Evolutionary conservation across 2,329 filamentous ascomycete genomes (phyloP), one percentile per base, ranked within the genome.

Genomic region (Stagonosporopsis chrysanthemi): DNA sequence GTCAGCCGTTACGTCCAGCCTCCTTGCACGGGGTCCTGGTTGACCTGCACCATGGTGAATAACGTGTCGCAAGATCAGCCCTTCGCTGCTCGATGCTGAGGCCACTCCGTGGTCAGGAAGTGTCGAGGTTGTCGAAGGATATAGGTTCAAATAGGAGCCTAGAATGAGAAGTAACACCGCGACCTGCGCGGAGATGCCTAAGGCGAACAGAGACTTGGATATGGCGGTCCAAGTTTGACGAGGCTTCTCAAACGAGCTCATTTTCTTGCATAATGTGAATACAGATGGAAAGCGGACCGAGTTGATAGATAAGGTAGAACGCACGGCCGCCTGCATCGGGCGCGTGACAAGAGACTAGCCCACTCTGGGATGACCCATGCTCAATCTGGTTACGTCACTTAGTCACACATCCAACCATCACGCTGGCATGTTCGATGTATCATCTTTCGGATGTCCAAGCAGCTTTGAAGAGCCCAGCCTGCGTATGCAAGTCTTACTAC

Each of bases 1-100:
- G 31, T 70, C 62, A 9, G 65, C 49, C 9, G 64, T 69, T 35
- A 75, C 63, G 52, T 75, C 73, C 39, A 75, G 57, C 41, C 72
- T 67, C 28, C 71, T 67, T n/a, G 68, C 71, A 23, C 71, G 61
- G 8, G 71, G 71, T 40, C 72, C 72, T 31, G 66, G 64, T 26
- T 70, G 70, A 14, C 73, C 73, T 54, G 69, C 72, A 35, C 72
- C 71, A 66, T 75, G 72, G 50, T 75, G 71, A 26, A 72, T 62
- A 7, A 75, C 52, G 43, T 75, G 71, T 48, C 73, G 66, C 38
- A 75, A 55, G n/a, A 53, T 66, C 17, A 75, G 50, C 17, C 60
- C 65, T 43, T 61, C 44, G 15, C 46, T 33, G 14, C 49, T 49
- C 58, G 39, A 40, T 24, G 28, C 24, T 52, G 23, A 54, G 24